phyloP scores from a whole-genome alignment of 495 filamentous ascomycete species.

The Tuber brumale region DNA sequence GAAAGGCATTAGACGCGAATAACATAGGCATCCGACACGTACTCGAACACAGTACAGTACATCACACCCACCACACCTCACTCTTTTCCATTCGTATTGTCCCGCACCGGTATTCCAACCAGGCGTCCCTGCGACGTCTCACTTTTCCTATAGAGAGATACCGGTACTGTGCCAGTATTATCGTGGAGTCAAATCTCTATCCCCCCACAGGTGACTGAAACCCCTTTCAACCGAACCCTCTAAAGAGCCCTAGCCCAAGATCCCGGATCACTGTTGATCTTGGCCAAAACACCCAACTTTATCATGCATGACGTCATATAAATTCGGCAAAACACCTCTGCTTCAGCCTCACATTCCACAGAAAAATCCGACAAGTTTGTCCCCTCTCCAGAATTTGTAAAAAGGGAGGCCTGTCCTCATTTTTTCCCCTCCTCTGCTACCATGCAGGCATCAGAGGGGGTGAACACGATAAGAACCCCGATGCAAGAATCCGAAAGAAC shows the following conservation, averaged over 20 bases:
- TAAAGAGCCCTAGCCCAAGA: neutral
- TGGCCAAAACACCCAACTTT: neutral
- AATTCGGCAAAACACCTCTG: neutral
- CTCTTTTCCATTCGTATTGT: neutral
- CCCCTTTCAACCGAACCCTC: neutral
- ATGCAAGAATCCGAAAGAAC: neutral
- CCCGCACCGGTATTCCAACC: neutral
- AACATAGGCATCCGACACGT: neutral
- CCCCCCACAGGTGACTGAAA: neutral
- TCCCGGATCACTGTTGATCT: neutral
- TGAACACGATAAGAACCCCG: neutral
- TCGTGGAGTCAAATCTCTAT: neutral
- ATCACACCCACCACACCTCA: neutral
- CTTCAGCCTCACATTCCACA: neutral
- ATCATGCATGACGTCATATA: neutral
- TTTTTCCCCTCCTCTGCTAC: neutral
- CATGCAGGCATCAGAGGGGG: neutral
- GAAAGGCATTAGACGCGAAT: neutral
- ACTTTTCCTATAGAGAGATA: neutral
- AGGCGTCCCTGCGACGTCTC: neutral
- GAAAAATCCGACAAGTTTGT: neutral
- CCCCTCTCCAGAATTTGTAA: neutral
- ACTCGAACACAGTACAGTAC: neutral
- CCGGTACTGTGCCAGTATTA: neutral
- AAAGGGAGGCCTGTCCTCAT: neutral